Base-by-base conservation (phyloP, 192 early-diverging fungal genomes). In the Podila epicladia region DNA sequence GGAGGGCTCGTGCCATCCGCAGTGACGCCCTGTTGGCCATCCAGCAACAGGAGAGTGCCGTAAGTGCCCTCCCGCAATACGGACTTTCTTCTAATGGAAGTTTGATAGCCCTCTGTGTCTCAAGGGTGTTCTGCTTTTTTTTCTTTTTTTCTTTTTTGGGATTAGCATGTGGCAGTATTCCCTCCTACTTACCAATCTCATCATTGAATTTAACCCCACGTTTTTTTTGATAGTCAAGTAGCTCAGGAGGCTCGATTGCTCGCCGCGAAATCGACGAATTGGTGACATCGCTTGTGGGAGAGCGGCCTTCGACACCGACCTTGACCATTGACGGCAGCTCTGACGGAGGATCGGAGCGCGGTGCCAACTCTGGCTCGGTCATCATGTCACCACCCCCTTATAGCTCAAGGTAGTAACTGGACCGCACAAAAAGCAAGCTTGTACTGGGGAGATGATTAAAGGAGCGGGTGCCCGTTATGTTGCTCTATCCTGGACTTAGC, bases 251-350 rank as follows among this genome's bases (percentile, higher is more conserved):
- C 32, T n/a, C 50, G 15, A 59, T 41, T 63, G 37, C 69, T 20
- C 76, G 76, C n/a, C 76, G 82, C 89, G 73, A 90, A 87, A 62
- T 98, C 49, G 95, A 99, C 71, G 94, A 95, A 24, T 85, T 99
- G 17, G 95, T 99, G 11, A 88, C 91, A 31, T 91, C 93, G 24
- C 87, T 97, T 37, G 89, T 98, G 11, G 96, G 95, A 22, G 93
- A 94, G 49, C 82, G 87, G 38, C 66, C 83, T 15, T 48, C 75
- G 17, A 84, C 88, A 15, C 67, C 73, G 11, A 73, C 73, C 5
- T n/a, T 63, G 22, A 80, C 82, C 7, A 71, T 80, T 48, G 72
- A 75, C 38, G 82, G 65, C n/a, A 67, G 82, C 32, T 85, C 86
- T 28, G 84, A 87, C 61, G 77, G 69, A 13, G 85, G 82, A 26